Conservation (phyloP, 202 grass and related monocot species). For the Zizania palustris region DNA sequence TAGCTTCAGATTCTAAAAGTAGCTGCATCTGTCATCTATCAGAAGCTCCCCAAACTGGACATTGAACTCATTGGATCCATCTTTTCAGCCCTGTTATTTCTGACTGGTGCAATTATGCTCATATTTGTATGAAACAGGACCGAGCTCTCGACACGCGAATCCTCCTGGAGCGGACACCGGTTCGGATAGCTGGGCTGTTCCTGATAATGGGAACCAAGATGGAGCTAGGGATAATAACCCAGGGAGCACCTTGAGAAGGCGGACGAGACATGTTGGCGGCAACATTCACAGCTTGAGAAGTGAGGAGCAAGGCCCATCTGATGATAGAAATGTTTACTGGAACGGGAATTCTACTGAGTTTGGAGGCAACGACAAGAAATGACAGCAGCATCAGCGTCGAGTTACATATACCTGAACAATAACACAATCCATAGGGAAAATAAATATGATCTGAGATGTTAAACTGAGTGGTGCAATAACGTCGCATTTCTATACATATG, state of each 20-base stretch:
- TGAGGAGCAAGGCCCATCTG: constrained; percentile 54
- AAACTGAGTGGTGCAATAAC: not conserved
- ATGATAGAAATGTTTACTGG: constrained; percentile 88
- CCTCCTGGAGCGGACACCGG: constrained; percentile 32
- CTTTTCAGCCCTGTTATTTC: not conserved
- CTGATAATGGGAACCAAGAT: constrained; percentile 37
- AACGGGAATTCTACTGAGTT: constrained; percentile 98
- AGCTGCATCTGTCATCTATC: too few species aligned
- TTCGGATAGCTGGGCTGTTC: not conserved
- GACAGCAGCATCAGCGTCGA: not conserved
- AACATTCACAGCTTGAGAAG: constrained; percentile 82
- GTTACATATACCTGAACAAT: not conserved
- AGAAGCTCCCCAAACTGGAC: too few species aligned
- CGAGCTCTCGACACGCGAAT: constrained; percentile 33
- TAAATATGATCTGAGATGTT: constrained; percentile 9
- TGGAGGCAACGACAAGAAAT: constrained; percentile 77
- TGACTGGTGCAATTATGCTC: constrained; percentile 4
- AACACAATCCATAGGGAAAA: constrained; percentile 12
- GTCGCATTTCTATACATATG: not conserved
- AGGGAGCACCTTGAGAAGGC: constrained; percentile 40
- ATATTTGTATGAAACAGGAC: constrained; percentile 36
- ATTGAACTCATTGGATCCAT: too few species aligned
- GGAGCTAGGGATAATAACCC: constrained; percentile 12
- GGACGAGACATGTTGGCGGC: constrained; percentile 60
- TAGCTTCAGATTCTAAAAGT: too few species aligned